Percentiles rank a stretch among this genome's conserved stretches.
Evolutionary conservation across 2,329 filamentous ascomycete genomes (phyloP).

Genomic region (Trichoderma sp.): DNA sequence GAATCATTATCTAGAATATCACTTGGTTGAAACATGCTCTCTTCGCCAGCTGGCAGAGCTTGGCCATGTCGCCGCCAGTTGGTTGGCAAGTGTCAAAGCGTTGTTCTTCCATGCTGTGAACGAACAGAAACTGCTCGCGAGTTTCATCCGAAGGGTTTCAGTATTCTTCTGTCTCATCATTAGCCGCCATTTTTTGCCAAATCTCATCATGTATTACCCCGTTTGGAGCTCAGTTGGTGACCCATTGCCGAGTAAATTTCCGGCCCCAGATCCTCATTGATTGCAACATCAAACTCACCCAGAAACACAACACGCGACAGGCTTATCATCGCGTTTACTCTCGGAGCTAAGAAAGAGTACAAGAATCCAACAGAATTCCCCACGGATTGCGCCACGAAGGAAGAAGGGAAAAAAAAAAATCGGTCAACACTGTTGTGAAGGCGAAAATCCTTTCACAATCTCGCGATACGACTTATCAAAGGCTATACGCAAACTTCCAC

Average conservation of each 20-base stretch:
- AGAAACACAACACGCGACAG: background rate
- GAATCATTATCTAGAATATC: background rate
- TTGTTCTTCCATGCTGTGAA: too few species aligned
- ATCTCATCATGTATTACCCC: background rate
- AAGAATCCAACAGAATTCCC: background rate
- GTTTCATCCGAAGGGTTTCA: background rate
- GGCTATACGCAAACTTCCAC: background rate
- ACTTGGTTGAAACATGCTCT: background rate
- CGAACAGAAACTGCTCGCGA: background rate
- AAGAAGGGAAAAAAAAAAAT: background rate
- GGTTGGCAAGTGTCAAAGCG: slow-evolving; percentile 1
- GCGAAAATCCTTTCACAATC: background rate
- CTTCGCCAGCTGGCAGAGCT: background rate
- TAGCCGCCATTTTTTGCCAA: background rate
- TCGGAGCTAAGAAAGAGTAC: background rate
- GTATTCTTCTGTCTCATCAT: background rate
- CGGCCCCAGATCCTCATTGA: background rate
- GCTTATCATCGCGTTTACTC: background rate
- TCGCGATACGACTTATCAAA: background rate
- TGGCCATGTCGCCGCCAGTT: background rate
- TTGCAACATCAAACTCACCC: background rate
- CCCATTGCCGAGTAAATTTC: slow-evolving; percentile 3
- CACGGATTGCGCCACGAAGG: background rate
- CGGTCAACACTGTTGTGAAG: background rate
- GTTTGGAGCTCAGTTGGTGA: background rate